These are phyloP conservation scores for Russula vinacea DNA, from an alignment of 768 basidiomycete species.

Conservation along the genomic window DNA sequence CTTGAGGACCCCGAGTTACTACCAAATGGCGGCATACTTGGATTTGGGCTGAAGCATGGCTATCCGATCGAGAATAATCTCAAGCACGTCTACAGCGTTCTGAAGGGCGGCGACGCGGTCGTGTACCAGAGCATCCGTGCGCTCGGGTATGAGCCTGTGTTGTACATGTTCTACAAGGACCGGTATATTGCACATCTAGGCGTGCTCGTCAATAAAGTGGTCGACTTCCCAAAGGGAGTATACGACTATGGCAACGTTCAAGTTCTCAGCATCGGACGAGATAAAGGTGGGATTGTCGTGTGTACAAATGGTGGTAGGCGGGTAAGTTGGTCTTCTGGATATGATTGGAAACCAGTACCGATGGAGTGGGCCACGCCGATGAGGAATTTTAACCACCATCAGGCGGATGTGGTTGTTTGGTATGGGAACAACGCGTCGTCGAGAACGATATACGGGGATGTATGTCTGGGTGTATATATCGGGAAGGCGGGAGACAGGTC, in stretches of 20 bases:
- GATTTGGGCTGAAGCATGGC: neutral
- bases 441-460: neutral
- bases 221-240: neutral
- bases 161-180: constrained; percentile 1
- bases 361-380: neutral
- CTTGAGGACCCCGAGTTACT: neutral
- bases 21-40: neutral
- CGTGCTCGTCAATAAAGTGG: neutral
- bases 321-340: too few relatives aligned
- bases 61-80: neutral
- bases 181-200: too few relatives aligned
- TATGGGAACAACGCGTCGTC: neutral
- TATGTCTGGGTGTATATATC: constrained; percentile 14
- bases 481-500: constrained; percentile 5
- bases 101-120: constrained; percentile 20
- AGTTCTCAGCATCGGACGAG: too few relatives aligned
- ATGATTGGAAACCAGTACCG: neutral
- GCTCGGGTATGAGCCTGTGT: constrained; percentile 6
- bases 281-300: neutral
- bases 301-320: too few relatives aligned
- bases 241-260: too few relatives aligned
- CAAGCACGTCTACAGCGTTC: neutral
- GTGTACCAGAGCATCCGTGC: neutral
- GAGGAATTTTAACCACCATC: neutral
- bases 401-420: neutral